These are phyloP conservation scores for Amauroascus niger DNA, from an alignment of 2,329 filamentous ascomycete species.

Conservation along the genomic window DNA sequence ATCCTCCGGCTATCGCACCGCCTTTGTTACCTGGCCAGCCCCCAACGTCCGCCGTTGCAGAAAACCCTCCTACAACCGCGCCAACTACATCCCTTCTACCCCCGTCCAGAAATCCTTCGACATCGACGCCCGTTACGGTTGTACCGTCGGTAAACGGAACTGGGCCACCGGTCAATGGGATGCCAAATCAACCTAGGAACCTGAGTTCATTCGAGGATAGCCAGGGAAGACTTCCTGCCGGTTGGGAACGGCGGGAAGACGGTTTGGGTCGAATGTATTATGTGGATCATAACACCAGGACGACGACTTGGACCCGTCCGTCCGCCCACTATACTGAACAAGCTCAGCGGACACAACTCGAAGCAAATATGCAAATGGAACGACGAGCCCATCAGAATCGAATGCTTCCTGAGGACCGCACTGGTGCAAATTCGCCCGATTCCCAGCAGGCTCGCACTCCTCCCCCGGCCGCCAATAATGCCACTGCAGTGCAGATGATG, in stretches of 20 bases:
- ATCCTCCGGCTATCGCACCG: conserved; percentile 4
- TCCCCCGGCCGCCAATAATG: conserved; percentile 39
- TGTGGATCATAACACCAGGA: conserved; percentile 93
- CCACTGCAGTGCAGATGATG: conserved; percentile 70
- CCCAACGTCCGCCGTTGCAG: conserved; percentile 23
- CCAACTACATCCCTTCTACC: conserved; percentile 29
- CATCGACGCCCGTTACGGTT: conserved; percentile 32
- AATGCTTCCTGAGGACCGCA: conserved; percentile 89
- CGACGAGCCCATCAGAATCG: conserved; percentile 89
- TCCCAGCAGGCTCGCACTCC: conserved; percentile 36
- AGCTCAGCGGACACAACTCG: conserved; percentile 67
- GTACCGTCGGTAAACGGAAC: conserved; percentile 34
- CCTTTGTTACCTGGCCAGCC: conserved; percentile 25
- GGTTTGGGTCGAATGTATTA: conserved; percentile 94
- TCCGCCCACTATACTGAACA: conserved; percentile 66
- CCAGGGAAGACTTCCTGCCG: conserved; percentile 82
- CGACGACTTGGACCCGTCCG: conserved; percentile 91
- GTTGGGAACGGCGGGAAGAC: conserved; percentile 94
- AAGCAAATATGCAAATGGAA: conserved; percentile 86
- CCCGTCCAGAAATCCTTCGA: conserved; percentile 29
- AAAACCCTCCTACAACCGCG: conserved; percentile 25
- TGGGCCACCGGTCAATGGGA: conserved; percentile 28
- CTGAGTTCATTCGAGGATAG: conserved; percentile 93
- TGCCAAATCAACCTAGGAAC: conserved; percentile 42
- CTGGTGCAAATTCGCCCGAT: conserved; percentile 70